Conservation (phyloP, 1,139 yeast species). For the Dujonia santamariae region DNA sequence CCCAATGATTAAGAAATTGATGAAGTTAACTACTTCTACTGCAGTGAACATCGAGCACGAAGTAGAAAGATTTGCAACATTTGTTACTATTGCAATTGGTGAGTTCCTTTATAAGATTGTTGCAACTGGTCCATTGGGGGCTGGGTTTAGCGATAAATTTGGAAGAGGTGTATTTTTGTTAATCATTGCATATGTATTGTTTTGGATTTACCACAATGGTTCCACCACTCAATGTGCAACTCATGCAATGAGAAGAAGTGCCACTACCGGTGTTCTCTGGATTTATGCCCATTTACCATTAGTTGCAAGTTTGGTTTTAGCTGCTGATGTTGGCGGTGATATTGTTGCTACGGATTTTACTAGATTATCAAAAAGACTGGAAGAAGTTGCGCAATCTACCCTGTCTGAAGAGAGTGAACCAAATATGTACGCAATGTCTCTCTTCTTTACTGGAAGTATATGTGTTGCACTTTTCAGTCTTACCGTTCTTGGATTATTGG, state of each 20-base stretch:
- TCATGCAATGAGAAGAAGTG: conserved; percentile 55
- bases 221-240: conserved; percentile 48
- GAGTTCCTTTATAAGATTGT: conserved; percentile 61
- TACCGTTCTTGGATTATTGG: conserved; percentile 36
- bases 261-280: conserved; percentile 46
- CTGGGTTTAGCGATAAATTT: conserved; percentile 43
- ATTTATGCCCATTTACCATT: conserved; percentile 52
- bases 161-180: conserved; percentile 51
- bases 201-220: conserved; percentile 57
- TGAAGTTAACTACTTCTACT: conserved; percentile 48
- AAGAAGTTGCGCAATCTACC: conserved; percentile 4
- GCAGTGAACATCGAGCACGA: conserved; percentile 68
- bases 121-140: conserved; percentile 46
- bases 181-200: conserved; percentile 46
- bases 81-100: conserved; percentile 64
- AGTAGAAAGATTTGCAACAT: conserved; percentile 57
- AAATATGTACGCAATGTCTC: conserved; percentile 36
- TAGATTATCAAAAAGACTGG: conserved; percentile 8
- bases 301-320: conserved; percentile 48
- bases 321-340: conserved; percentile 66
- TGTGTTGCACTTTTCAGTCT: conserved; percentile 36
- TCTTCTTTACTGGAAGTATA: conserved; percentile 50
- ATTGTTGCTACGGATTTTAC: conserved; percentile 23
- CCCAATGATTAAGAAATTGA: conserved; percentile 42
- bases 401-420: conserved; percentile 21